Evolutionary conservation across 2,329 filamentous ascomycete species (phyloP).

Genomic region (Neonectria magnoliae): DNA sequence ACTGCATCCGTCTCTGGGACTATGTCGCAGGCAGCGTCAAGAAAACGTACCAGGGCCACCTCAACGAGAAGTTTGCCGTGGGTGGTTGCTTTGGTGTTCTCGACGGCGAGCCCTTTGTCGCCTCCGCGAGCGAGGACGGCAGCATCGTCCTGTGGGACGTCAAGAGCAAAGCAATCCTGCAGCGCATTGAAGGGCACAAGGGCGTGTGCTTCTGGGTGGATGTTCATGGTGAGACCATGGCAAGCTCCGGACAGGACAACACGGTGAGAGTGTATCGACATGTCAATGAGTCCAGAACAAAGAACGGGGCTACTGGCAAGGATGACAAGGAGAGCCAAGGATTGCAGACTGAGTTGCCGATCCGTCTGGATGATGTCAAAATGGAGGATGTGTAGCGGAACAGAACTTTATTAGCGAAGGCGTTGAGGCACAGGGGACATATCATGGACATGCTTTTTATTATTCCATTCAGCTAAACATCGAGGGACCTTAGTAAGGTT

Average conservation of each 20-base stretch:
- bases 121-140: constrained; percentile 88
- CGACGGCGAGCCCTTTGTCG: constrained; percentile 68
- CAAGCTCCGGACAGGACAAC: constrained; percentile 66
- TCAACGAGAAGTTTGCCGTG: constrained; percentile 86
- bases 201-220: constrained; percentile 75
- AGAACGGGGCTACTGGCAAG: constrained; percentile 30
- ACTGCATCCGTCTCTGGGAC: constrained; percentile 91
- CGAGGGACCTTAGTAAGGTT: background rate
- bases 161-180: constrained; percentile 82
- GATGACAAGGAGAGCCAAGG: constrained; percentile 48
- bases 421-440: constrained; percentile 7
- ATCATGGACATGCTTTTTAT: background rate
- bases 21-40: constrained; percentile 91
- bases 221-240: constrained; percentile 65
- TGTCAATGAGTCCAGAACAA: constrained; percentile 23
- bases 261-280: constrained; percentile 61
- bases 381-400: constrained; percentile 44
- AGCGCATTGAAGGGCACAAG: constrained; percentile 65
- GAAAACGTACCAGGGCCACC: constrained; percentile 96
- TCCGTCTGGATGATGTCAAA: constrained; percentile 52
- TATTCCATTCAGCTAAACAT: background rate
- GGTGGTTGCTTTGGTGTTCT: constrained; percentile 80
- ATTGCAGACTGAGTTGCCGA: constrained; percentile 64
- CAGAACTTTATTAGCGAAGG: constrained; percentile 15
- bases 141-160: constrained; percentile 91